Evolutionary conservation across 208 protist genomes (phyloP).

Genomic region (Leishmania mexicana): DNA sequence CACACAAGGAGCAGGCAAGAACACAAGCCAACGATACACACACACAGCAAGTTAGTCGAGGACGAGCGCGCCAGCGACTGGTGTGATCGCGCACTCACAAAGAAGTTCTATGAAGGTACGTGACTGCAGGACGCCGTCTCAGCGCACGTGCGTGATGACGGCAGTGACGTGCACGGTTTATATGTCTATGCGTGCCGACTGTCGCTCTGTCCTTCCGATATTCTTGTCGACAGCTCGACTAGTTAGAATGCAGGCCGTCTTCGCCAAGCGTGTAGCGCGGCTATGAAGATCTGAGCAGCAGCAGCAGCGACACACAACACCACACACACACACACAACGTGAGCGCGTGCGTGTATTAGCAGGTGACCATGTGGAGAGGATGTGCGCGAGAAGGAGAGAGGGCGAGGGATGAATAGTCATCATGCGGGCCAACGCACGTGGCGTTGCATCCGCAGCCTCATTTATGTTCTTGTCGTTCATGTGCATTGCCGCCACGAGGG

Average conservation of each 20-base stretch:
- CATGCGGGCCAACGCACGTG: background rate
- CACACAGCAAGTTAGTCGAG: background rate
- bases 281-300: background rate
- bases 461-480: background rate
- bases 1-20: conserved; percentile 11
- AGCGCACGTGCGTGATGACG: background rate
- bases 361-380: background rate
- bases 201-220: background rate
- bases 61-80: background rate
- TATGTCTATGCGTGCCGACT: background rate
- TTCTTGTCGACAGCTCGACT: background rate
- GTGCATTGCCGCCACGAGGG: background rate
- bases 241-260: background rate
- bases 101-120: conserved; percentile 2
- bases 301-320: background rate
- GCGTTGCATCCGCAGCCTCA: background rate
- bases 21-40: conserved; percentile 6
- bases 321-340: background rate
- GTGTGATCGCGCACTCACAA: background rate
- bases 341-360: background rate
- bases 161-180: background rate
- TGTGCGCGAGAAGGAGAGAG: background rate
- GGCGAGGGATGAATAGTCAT: background rate
- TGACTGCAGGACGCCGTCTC: background rate
- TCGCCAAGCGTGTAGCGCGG: background rate